These are phyloP conservation scores for Penicillium subrubescens DNA, from an alignment of 495 filamentous ascomycete species.

Conservation along the genomic window DNA sequence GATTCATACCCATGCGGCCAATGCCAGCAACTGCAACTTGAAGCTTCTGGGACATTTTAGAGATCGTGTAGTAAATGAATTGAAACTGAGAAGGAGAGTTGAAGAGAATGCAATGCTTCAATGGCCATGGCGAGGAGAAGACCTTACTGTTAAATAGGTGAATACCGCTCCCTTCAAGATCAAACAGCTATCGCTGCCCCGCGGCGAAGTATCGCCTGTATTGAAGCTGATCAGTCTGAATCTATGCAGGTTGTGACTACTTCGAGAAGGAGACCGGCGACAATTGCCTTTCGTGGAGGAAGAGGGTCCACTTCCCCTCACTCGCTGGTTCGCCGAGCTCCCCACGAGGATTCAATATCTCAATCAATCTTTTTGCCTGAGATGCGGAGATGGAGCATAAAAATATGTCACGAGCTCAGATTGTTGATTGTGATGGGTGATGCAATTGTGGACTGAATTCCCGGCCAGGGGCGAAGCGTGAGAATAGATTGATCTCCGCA, in stretches of 20 bases:
- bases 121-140: not conserved
- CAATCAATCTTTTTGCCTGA: not conserved
- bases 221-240: not conserved
- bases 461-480: not conserved
- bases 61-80: not conserved
- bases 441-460: not conserved
- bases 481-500: not conserved
- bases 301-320: conserved; percentile 17
- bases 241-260: not conserved
- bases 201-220: not conserved
- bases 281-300: conserved; percentile 6
- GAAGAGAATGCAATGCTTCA: not conserved
- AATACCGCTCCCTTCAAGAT: not conserved
- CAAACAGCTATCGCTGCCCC: not conserved
- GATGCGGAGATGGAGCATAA: not conserved
- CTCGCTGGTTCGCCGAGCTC: not conserved
- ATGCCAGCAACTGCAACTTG: conserved; percentile 50
- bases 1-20: conserved; percentile 49
- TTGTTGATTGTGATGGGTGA: not conserved
- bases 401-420: not conserved
- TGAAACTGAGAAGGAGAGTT: not conserved
- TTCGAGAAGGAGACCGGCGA: conserved; percentile 16
- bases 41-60: conserved; percentile 42
- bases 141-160: conserved; percentile 8
- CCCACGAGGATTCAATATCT: not conserved